These are phyloP conservation scores for Pseudopediastrum boryanum DNA, from an alignment of 139 green algal species.

Conservation along the genomic window DNA sequence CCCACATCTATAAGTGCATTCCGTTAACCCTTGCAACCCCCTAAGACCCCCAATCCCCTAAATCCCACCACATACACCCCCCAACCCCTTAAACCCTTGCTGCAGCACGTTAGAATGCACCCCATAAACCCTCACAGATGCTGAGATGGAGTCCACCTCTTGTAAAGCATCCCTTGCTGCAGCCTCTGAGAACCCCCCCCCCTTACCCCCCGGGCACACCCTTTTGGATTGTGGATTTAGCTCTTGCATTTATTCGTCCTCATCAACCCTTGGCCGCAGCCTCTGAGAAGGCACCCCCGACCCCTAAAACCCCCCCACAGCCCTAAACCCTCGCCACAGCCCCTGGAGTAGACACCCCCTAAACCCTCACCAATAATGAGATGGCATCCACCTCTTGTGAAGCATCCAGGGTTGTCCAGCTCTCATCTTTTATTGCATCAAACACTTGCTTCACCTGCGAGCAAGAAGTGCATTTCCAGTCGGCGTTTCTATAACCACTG, in stretches of 20 bases:
- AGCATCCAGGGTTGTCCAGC: conserved; percentile 21
- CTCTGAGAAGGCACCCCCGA: not conserved
- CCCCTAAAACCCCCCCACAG: not conserved
- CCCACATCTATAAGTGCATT: no score
- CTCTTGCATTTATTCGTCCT: not conserved
- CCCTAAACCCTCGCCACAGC: not conserved
- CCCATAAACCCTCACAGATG: no score
- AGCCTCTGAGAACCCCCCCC: no score
- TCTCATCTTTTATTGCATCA: conserved; percentile 7
- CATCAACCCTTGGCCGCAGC: not conserved
- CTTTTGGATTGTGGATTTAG: not conserved
- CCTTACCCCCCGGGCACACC: not conserved
- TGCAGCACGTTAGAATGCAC: no score
- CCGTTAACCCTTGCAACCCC: no score
- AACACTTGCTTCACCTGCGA: conserved; percentile 31
- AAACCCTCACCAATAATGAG: conserved; percentile 13
- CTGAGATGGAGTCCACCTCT: no score
- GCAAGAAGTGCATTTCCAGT: not conserved
- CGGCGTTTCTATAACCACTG: not conserved
- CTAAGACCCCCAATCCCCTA: no score
- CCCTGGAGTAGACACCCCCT: no score
- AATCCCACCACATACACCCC: no score
- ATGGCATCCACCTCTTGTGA: conserved; percentile 24
- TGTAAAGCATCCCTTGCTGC: no score
- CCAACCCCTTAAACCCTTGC: no score